Percentiles rank a stretch among this genome's conserved stretches.
Conservation (phyloP, 2,329 filamentous ascomycete genomes). For the Cytospora paraplurivora region DNA sequence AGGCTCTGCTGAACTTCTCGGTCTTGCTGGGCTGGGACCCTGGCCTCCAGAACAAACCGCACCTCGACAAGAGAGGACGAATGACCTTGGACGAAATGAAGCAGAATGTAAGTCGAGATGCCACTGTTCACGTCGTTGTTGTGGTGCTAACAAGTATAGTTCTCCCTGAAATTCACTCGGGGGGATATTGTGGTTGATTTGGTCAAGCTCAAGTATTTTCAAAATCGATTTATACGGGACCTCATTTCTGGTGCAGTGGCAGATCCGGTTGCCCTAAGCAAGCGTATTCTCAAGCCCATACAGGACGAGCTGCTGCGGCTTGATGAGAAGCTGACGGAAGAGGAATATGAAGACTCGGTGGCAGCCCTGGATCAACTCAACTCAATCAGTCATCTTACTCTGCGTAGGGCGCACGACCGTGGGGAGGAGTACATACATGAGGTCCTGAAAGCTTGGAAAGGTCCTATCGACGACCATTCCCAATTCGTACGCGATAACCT, state of each 20-base stretch:
- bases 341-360: background rate
- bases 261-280: constrained; percentile 13
- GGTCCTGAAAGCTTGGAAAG: constrained; percentile 27
- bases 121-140: constrained; percentile 24
- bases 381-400: background rate
- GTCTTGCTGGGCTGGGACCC: constrained; percentile 85
- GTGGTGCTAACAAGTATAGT: constrained; percentile 49
- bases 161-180: constrained; percentile 85
- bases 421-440: constrained; percentile 23
- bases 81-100: constrained; percentile 72
- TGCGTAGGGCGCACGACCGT: background rate
- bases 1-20: constrained; percentile 73
- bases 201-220: constrained; percentile 79
- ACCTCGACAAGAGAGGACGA: constrained; percentile 60
- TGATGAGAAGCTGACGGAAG: background rate
- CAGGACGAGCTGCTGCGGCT: constrained; percentile 27
- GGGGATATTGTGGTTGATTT: constrained; percentile 84
- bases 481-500: constrained; percentile 21
- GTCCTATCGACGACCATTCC: constrained; percentile 27
- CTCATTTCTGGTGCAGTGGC: constrained; percentile 18
- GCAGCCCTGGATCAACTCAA: background rate
- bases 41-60: constrained; percentile 39
- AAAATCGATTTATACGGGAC: constrained; percentile 41
- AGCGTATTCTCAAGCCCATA: constrained; percentile 31
- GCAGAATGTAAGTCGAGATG: constrained; percentile 56